Percentiles rank a stretch among this genome's conserved stretches.
Conservation (phyloP, 2,329 filamentous ascomycete genomes). For the Dactylellina sp. region DNA sequence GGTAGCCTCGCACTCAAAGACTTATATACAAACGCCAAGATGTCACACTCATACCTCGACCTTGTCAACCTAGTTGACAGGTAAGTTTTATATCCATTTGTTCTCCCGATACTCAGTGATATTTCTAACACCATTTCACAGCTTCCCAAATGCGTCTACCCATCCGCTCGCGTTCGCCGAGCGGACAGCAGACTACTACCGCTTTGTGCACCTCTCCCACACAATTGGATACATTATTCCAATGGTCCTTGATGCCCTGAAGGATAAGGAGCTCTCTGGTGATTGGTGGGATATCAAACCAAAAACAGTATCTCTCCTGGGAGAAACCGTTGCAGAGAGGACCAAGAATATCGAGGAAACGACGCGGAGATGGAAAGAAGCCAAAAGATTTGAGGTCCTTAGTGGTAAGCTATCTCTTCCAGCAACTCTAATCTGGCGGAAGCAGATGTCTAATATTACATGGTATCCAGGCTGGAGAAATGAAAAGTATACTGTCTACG, state of each 20-base stretch:
- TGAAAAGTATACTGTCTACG: conserved; percentile 83
- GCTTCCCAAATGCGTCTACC: conserved; percentile 58
- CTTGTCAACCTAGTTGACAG: conserved; percentile 58
- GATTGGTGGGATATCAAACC: conserved; percentile 69
- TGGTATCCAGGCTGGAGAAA: conserved; percentile 75
- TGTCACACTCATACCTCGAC: conserved; percentile 56
- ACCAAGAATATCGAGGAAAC: conserved; percentile 71
- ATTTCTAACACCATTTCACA: conserved; percentile 18
- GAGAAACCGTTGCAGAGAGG: conserved; percentile 71
- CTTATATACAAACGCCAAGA: conserved; percentile 4
- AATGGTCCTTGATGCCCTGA: conserved; percentile 73
- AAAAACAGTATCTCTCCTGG: conserved; percentile 51
- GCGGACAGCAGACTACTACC: conserved; percentile 47
- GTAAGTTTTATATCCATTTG: conserved; percentile 29
- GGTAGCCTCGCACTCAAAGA: neutral
- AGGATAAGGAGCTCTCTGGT: conserved; percentile 80
- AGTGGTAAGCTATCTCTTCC: conserved; percentile 29
- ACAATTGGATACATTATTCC: conserved; percentile 60
- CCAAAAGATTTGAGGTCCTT: conserved; percentile 75
- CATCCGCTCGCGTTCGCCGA: conserved; percentile 58
- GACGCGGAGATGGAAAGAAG: conserved; percentile 75
- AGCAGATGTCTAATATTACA: neutral
- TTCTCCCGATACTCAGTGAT: neutral
- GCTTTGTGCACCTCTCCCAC: conserved; percentile 57
- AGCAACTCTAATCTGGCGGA: neutral